A percentile compares a stretch with the other conserved stretches of the same genome.
Evolutionary conservation across 2,329 filamentous ascomycete species (phyloP).

Genomic region (Phyllosticta citrichinensis): DNA sequence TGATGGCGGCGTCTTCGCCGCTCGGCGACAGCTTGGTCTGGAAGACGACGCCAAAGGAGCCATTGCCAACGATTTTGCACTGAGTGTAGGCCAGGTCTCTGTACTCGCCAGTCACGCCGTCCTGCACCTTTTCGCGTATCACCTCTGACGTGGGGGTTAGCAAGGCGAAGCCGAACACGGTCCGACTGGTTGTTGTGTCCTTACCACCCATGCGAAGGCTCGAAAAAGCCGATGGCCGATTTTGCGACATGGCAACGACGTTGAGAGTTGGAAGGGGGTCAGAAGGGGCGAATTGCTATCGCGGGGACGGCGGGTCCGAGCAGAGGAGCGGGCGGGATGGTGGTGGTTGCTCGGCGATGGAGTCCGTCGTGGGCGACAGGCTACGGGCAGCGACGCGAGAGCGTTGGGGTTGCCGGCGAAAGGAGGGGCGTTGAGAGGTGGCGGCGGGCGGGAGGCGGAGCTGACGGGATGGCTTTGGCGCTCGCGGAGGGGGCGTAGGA

Average conservation of each 20-base stretch:
- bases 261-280: constrained; percentile 13
- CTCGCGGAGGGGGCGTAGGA: constrained; percentile 19
- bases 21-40: constrained; percentile 98
- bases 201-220: constrained; percentile 95
- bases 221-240: constrained; percentile 79
- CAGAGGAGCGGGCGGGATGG: constrained; percentile 38
- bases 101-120: constrained; percentile 93
- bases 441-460: constrained; percentile 5
- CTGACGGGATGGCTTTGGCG: constrained; percentile 11
- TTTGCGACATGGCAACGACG: constrained; percentile 65
- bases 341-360: constrained; percentile 30
- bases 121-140: constrained; percentile 96
- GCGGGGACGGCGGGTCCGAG: constrained; percentile 31
- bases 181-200: constrained; percentile 27
- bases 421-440: neutral
- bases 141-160: constrained; percentile 57
- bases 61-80: constrained; percentile 99
- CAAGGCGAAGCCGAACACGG: constrained; percentile 14
- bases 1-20: constrained; percentile 97
- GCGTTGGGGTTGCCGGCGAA: constrained; percentile 13
- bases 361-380: constrained; percentile 45
- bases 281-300: constrained; percentile 28
- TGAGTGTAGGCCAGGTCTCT: constrained; percentile 97
- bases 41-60: constrained; percentile 96
- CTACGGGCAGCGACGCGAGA: constrained; percentile 12